Evolutionary conservation across 2,329 filamentous ascomycete species (phyloP).

Genomic region (Hypoxylon rubiginosum): DNA sequence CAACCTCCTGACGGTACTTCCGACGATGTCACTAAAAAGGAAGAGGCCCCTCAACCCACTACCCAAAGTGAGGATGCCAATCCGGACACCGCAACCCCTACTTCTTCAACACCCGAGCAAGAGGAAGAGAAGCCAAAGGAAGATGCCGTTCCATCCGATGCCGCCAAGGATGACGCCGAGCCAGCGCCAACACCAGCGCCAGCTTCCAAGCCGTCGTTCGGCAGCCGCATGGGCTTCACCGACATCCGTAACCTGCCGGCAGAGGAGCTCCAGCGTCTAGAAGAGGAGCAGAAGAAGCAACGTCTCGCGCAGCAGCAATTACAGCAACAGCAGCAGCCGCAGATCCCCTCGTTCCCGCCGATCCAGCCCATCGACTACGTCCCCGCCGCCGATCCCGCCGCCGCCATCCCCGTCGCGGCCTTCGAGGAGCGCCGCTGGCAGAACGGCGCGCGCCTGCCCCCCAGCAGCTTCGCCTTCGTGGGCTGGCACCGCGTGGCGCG

Average conservation of each 20-base stretch:
- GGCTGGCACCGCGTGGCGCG: slow-evolving; percentile 47
- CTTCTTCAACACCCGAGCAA: slow-evolving; percentile 3
- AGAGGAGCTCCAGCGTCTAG: slow-evolving; percentile 26
- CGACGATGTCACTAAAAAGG: neutral
- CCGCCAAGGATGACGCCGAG: neutral
- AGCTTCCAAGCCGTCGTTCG: slow-evolving; percentile 12
- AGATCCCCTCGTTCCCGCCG: slow-evolving; percentile 17
- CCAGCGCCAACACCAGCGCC: slow-evolving; percentile 5
- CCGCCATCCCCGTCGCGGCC: slow-evolving; percentile 40
- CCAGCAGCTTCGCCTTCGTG: slow-evolving; percentile 39
- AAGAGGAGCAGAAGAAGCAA: slow-evolving; percentile 3
- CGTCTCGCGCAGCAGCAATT: neutral
- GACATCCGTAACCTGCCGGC: slow-evolving; percentile 32
- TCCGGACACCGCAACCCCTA: neutral
- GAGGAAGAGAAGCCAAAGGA: slow-evolving; percentile 4
- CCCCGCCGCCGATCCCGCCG: too few species aligned
- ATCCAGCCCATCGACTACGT: slow-evolving; percentile 48
- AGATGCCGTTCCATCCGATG: neutral
- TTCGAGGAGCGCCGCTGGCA: slow-evolving; percentile 40
- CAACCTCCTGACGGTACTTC: slow-evolving; percentile 4
- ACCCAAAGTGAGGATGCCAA: neutral
- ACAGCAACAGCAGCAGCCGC: neutral
- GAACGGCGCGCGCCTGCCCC: neutral
- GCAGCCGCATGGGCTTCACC: slow-evolving; percentile 25
- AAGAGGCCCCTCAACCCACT: neutral